Percentiles rank a stretch among this genome's conserved stretches.
phyloP scores from a whole-genome alignment of 2,329 filamentous ascomycete genomes.

The Cryphonectria japonica region DNA sequence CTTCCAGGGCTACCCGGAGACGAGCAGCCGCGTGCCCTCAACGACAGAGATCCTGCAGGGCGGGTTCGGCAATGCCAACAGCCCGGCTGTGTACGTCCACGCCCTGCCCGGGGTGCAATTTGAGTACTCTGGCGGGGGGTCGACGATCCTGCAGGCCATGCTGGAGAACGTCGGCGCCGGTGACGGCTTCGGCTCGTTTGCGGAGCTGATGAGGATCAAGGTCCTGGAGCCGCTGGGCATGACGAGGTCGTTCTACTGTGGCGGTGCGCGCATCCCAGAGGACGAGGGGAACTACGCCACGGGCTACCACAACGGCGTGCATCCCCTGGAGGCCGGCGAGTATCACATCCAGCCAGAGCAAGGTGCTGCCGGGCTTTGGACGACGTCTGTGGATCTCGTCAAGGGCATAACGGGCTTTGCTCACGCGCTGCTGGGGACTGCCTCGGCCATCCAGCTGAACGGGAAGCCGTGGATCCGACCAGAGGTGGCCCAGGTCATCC shows the following conservation, averaged over 20 bases:
- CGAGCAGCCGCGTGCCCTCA: conserved; percentile 11
- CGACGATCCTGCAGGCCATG: conserved; percentile 25
- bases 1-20: conserved; percentile 18
- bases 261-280: conserved; percentile 4
- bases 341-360: conserved; percentile 25
- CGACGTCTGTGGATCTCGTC: conserved; percentile 21
- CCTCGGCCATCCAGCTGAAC: conserved; percentile 7
- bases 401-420: conserved; percentile 21
- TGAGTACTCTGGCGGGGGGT: conserved; percentile 23
- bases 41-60: conserved; percentile 19
- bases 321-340: conserved; percentile 12
- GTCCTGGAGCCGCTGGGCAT: conserved; percentile 23
- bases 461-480: conserved; percentile 23
- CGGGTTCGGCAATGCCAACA: conserved; percentile 20
- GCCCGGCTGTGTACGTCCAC: conserved; percentile 15
- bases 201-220: conserved; percentile 20
- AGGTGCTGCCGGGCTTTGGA: conserved; percentile 25
- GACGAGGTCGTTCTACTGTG: conserved; percentile 24
- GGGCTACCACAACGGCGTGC: conserved; percentile 21
- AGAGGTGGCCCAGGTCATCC: conserved; percentile 13
- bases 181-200: conserved; percentile 9
- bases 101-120: conserved; percentile 16
- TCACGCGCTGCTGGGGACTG: conserved; percentile 16
- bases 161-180: conserved; percentile 17
- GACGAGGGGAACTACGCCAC: conserved; percentile 20